Evolutionary conservation across 257 asterid genomes (phyloP).

Genomic region (Ilex aquifolium): DNA sequence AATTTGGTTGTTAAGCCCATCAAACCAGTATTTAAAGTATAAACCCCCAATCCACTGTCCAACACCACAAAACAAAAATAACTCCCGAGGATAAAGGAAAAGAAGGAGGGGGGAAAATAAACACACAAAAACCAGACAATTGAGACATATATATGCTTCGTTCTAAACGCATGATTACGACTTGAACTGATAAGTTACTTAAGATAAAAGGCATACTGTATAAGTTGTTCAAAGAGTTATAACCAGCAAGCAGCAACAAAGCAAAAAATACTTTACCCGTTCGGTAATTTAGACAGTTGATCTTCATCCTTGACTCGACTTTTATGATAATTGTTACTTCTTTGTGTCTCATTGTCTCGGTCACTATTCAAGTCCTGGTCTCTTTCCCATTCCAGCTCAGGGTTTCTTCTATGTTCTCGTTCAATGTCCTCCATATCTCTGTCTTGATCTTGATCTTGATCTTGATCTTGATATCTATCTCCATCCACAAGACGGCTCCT

Average conservation of each 20-base stretch:
- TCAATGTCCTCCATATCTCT: constrained; percentile 37
- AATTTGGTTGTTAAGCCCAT: too few species aligned
- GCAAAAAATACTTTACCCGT: constrained; percentile 33
- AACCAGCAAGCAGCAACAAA: constrained; percentile 6
- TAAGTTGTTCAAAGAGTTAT: background rate
- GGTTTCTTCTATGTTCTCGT: constrained; percentile 47
- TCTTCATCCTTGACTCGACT: constrained; percentile 40
- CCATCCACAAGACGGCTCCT: constrained; percentile 43
- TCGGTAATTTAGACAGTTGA: constrained; percentile 29
- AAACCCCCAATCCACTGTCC: too few species aligned
- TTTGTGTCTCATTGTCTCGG: constrained; percentile 38
- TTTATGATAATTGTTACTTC: constrained; percentile 37
- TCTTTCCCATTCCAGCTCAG: constrained; percentile 46
- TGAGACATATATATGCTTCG: too few species aligned
- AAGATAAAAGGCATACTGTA: too few species aligned
- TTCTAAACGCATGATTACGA: too few species aligned
- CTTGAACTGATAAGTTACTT: too few species aligned
- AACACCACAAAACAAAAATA: too few species aligned
- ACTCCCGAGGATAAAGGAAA: too few species aligned
- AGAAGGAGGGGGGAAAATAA: too few species aligned
- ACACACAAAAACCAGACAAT: too few species aligned
- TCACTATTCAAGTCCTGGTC: constrained; percentile 22
- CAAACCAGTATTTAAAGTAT: too few species aligned
- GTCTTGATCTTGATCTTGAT: background rate
- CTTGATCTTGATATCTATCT: constrained; percentile 36